A percentile compares a stretch with the other conserved stretches of the same genome.
Conservation (phyloP, 257 asterid species). For the Lycium barbarum region DNA sequence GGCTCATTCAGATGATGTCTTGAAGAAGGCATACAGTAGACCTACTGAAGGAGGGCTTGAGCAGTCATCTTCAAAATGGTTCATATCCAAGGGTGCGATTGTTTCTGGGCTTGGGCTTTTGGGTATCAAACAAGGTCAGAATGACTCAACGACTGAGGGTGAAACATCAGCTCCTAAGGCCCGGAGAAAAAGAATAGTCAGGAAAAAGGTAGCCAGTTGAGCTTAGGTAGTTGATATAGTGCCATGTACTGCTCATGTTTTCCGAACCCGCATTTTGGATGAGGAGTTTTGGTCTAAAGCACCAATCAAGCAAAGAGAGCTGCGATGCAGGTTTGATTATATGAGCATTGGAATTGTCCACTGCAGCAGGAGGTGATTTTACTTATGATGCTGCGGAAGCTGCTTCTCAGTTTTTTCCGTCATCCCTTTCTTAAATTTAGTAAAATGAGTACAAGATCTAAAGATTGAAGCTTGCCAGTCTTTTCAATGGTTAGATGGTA, state of each 20-base stretch:
- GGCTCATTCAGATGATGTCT: constrained; percentile 75
- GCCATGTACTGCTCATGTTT: constrained; percentile 51
- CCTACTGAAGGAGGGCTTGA: constrained; percentile 62
- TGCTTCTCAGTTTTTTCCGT: background rate
- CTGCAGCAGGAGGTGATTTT: background rate
- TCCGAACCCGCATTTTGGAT: constrained; percentile 33
- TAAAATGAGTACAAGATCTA: background rate
- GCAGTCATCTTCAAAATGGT: constrained; percentile 82
- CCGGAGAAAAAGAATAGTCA: constrained; percentile 79
- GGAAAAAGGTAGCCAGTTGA: constrained; percentile 79
- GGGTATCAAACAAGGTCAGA: constrained; percentile 73
- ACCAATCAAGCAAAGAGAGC: constrained; percentile 12
- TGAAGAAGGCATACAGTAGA: constrained; percentile 84
- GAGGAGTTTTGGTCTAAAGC: constrained; percentile 22
- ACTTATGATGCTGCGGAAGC: background rate
- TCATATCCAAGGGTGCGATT: constrained; percentile 85
- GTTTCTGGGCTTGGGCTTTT: constrained; percentile 92
- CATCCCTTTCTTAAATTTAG: background rate
- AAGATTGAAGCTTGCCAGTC: background rate
- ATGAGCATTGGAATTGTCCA: background rate
- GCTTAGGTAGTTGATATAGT: constrained; percentile 21
- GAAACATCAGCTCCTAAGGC: constrained; percentile 67
- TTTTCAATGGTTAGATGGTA: constrained; percentile 5
- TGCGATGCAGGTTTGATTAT: background rate
- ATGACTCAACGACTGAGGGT: constrained; percentile 47